These are phyloP conservation scores for Aaosphaeria pasadenensis DNA, from an alignment of 2,329 filamentous ascomycete genomes.

Conservation along the genomic window DNA sequence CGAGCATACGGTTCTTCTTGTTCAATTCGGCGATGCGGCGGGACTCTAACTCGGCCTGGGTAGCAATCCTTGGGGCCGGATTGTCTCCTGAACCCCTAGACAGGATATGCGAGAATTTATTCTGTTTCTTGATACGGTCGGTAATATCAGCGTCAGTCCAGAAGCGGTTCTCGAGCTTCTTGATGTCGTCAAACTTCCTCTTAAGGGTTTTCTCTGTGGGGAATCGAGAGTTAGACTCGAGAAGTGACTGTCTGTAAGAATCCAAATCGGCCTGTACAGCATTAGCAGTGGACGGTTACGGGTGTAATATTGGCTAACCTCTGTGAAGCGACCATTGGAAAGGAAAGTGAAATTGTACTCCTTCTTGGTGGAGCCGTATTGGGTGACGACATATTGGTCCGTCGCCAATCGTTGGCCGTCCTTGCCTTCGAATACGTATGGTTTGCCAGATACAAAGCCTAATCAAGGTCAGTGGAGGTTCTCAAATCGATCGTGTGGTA, in stretches of 20 bases:
- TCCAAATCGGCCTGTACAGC: constrained; percentile 67
- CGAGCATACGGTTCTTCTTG: constrained; percentile 75
- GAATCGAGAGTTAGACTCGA: constrained; percentile 64
- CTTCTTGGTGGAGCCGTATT: constrained; percentile 78
- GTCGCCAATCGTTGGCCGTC: constrained; percentile 77
- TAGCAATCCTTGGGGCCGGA: constrained; percentile 51
- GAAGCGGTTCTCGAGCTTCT: constrained; percentile 70
- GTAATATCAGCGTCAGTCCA: constrained; percentile 84
- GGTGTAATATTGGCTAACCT: constrained; percentile 39
- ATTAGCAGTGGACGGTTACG: not conserved
- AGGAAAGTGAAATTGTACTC: constrained; percentile 89
- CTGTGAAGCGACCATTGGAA: constrained; percentile 81
- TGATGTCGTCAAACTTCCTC: constrained; percentile 77
- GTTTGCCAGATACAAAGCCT: constrained; percentile 76
- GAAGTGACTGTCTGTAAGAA: constrained; percentile 73
- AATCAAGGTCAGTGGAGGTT: constrained; percentile 17
- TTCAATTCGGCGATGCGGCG: constrained; percentile 84
- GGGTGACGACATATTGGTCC: constrained; percentile 77
- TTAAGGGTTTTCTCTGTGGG: constrained; percentile 69
- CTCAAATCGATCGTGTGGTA: constrained; percentile 2
- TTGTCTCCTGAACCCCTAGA: constrained; percentile 62
- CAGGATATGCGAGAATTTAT: constrained; percentile 45
- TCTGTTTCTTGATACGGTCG: constrained; percentile 69
- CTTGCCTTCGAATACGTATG: constrained; percentile 75
- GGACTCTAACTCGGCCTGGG: constrained; percentile 63